Percentiles rank a stretch among this genome's conserved stretches.
phyloP scores from a whole-genome alignment of 148 eudicot genomes.

The Fagopyrum esculentum region DNA sequence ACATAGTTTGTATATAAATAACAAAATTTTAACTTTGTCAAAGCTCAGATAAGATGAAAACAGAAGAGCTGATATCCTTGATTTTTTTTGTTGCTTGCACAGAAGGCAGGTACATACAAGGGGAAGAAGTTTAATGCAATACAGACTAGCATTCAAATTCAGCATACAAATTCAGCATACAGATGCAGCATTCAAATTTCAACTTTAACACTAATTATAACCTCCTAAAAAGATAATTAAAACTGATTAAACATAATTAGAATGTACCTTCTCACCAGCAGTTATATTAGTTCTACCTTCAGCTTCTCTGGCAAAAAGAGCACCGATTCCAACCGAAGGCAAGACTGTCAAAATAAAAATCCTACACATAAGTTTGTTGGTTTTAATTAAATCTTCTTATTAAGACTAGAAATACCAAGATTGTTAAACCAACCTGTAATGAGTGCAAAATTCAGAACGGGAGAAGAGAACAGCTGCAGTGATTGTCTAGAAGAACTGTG shows the following conservation, averaged over 20 bases:
- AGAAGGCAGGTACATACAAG: slow-evolving; percentile 96
- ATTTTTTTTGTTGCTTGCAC: slow-evolving; percentile 13
- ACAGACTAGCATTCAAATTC: too few relatives aligned
- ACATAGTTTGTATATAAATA: neutral
- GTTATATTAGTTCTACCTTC: slow-evolving; percentile 74
- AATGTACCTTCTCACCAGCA: slow-evolving; percentile 72
- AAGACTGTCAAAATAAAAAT: slow-evolving; percentile 41
- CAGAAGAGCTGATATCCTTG: neutral
- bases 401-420: too few relatives aligned
- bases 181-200: too few relatives aligned
- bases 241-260: too few relatives aligned
- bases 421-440: too few relatives aligned
- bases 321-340: slow-evolving; percentile 85
- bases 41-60: neutral
- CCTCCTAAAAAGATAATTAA: too few relatives aligned
- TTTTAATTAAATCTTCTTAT: too few relatives aligned
- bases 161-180: too few relatives aligned
- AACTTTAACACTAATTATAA: too few relatives aligned
- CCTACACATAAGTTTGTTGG: neutral
- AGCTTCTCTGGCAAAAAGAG: slow-evolving; percentile 90
- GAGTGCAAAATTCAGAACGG: too few relatives aligned
- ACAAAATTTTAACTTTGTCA: neutral
- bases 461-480: too few relatives aligned
- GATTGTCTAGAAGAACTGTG: too few relatives aligned
- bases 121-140: slow-evolving; percentile 97